phyloP scores from a whole-genome alignment of 805 yeast species.

The Brettanomyces anomalus region DNA sequence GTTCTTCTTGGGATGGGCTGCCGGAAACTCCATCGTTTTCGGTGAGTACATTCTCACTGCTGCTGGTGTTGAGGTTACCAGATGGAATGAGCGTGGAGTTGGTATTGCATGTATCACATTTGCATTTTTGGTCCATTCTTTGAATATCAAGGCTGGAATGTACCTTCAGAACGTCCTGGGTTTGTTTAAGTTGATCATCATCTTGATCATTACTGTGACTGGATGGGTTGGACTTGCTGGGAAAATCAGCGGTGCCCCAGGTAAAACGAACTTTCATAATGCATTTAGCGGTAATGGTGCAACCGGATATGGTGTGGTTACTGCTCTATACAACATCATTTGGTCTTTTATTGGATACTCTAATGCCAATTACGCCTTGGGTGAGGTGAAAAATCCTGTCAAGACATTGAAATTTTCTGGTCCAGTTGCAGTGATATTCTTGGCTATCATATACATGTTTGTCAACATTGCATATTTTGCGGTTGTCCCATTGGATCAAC shows the following conservation, averaged over 20 bases:
- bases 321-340: constrained; percentile 72
- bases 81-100: constrained; percentile 72
- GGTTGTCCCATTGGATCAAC: constrained; percentile 61
- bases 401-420: constrained; percentile 65
- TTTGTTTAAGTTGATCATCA: constrained; percentile 59
- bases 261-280: constrained; percentile 27
- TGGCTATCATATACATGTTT: constrained; percentile 61
- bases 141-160: constrained; percentile 56
- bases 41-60: constrained; percentile 73
- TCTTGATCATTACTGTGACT: constrained; percentile 59
- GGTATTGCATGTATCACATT: constrained; percentile 70
- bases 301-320: constrained; percentile 43
- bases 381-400: constrained; percentile 69
- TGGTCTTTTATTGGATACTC: constrained; percentile 84
- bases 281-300: constrained; percentile 24
- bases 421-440: constrained; percentile 54
- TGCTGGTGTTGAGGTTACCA: constrained; percentile 57
- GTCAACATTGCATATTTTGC: constrained; percentile 77
- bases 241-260: constrained; percentile 36
- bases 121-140: constrained; percentile 55
- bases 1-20: constrained; percentile 77
- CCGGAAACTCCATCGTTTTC: constrained; percentile 73
- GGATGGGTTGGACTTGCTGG: constrained; percentile 84
- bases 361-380: constrained; percentile 74
- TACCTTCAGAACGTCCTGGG: constrained; percentile 59